Conservation (phyloP, 106 monocot genomes). For the Dendrobium officinale region DNA sequence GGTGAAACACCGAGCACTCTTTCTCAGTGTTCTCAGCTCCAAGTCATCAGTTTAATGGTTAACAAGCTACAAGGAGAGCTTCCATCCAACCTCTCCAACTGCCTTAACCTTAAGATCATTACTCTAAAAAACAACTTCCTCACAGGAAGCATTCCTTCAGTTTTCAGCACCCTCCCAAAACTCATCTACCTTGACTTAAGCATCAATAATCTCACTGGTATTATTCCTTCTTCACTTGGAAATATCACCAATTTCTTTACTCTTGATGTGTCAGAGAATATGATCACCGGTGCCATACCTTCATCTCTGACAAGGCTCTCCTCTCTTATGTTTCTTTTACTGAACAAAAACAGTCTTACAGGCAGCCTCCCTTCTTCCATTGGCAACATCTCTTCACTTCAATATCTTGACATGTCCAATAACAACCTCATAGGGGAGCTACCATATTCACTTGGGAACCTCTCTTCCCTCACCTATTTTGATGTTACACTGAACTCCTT, state of each 20-base stretch:
- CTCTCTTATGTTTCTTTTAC: background rate
- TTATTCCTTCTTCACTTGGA: constrained; percentile 12
- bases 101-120: constrained; percentile 4
- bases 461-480: constrained; percentile 15
- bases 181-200: constrained; percentile 1
- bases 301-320: background rate
- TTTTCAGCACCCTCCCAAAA: constrained; percentile 8
- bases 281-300: constrained; percentile 10
- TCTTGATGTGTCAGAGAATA: background rate
- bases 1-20: constrained; percentile 19
- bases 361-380: background rate
- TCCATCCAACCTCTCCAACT: constrained; percentile 22
- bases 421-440: constrained; percentile 1
- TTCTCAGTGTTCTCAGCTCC: constrained; percentile 2
- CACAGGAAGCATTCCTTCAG: constrained; percentile 18
- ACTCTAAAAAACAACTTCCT: constrained; percentile 14
- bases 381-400: background rate
- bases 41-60: background rate
- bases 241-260: background rate
- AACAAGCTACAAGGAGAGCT: constrained; percentile 20
- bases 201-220: constrained; percentile 7
- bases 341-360: background rate
- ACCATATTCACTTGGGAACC: constrained; percentile 12
- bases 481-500: constrained; percentile 16
- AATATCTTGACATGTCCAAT: background rate